A percentile compares a stretch with the other conserved stretches of the same genome.
Conservation (phyloP, 2,329 filamentous ascomycete species). For the Penicillium sp. region DNA sequence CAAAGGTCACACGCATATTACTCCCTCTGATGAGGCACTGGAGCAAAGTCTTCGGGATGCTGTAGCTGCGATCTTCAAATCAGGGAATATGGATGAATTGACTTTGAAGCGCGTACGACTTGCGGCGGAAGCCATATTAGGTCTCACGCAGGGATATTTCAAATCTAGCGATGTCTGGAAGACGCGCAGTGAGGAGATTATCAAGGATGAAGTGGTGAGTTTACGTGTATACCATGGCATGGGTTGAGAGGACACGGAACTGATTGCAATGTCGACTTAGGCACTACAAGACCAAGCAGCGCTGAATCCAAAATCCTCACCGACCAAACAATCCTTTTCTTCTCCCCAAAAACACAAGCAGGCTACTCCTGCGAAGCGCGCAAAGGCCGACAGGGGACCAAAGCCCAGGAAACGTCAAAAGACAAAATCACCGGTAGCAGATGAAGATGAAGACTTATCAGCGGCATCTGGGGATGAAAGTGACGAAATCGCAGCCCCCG, state of each 20-base stretch:
- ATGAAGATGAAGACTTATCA: conserved; percentile 20
- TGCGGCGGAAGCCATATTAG: conserved; percentile 51
- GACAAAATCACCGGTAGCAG: conserved; percentile 28
- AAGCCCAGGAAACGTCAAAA: conserved; percentile 37
- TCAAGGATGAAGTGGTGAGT: conserved; percentile 52
- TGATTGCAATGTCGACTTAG: conserved; percentile 22
- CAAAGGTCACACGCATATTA: conserved; percentile 5
- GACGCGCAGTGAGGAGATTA: conserved; percentile 50
- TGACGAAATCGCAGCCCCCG: conserved; percentile 22
- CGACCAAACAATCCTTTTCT: conserved; percentile 13
- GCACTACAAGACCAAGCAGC: conserved; percentile 31
- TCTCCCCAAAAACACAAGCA: conserved; percentile 21
- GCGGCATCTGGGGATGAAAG: conserved; percentile 17
- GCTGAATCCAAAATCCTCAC: conserved; percentile 11
- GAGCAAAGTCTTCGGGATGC: conserved; percentile 40
- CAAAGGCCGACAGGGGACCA: conserved; percentile 21
- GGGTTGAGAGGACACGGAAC: not conserved
- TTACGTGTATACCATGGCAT: not conserved
- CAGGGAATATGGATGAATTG: conserved; percentile 49
- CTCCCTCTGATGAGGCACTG: conserved; percentile 35
- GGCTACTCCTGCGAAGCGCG: conserved; percentile 27
- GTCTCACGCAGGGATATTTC: conserved; percentile 53
- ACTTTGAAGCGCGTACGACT: conserved; percentile 56
- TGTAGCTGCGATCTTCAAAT: conserved; percentile 36
- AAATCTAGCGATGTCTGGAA: conserved; percentile 56